These are phyloP conservation scores for Retiboletus fuscus DNA, from an alignment of 1,284 basidiomycete genomes.

Conservation along the genomic window DNA sequence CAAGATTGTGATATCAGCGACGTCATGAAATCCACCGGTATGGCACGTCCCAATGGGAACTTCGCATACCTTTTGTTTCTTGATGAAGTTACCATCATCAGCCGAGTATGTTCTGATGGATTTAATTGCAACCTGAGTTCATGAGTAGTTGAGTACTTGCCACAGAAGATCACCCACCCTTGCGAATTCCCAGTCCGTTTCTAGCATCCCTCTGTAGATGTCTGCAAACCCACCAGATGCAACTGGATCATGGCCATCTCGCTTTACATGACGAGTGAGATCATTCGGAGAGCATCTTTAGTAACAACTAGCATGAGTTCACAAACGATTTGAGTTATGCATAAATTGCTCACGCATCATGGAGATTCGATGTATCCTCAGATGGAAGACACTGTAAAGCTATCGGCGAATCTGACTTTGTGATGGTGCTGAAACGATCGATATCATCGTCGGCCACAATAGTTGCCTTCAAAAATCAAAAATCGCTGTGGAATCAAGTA, in stretches of 20 bases:
- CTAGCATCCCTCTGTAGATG: constrained; percentile 32
- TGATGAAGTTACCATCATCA: constrained; percentile 22
- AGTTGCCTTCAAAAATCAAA: neutral
- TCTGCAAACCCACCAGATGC: constrained; percentile 34
- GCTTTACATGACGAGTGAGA: constrained; percentile 27
- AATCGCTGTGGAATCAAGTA: neutral
- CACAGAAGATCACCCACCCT: constrained; percentile 13
- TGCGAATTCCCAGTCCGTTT: constrained; percentile 18
- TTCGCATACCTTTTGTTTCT: constrained; percentile 29
- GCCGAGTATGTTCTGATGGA: constrained; percentile 31
- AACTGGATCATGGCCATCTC: constrained; percentile 28
- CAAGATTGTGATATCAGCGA: neutral
- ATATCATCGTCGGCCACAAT: neutral
- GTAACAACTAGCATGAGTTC: neutral
- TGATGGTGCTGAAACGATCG: too few species aligned
- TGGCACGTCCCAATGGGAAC: neutral
- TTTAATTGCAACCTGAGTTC: constrained; percentile 31
- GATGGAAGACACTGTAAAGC: neutral
- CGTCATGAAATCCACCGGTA: neutral
- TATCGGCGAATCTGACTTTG: neutral
- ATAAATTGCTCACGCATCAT: constrained; percentile 14
- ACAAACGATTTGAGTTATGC: neutral
- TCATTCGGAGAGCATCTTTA: constrained; percentile 19
- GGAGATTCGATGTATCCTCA: neutral
- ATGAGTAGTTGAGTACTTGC: neutral